Evolutionary conservation across 2,329 filamentous ascomycete genomes (phyloP), one percentile per base, ranked within the genome.

Genomic region (Penicillium sp.): DNA sequence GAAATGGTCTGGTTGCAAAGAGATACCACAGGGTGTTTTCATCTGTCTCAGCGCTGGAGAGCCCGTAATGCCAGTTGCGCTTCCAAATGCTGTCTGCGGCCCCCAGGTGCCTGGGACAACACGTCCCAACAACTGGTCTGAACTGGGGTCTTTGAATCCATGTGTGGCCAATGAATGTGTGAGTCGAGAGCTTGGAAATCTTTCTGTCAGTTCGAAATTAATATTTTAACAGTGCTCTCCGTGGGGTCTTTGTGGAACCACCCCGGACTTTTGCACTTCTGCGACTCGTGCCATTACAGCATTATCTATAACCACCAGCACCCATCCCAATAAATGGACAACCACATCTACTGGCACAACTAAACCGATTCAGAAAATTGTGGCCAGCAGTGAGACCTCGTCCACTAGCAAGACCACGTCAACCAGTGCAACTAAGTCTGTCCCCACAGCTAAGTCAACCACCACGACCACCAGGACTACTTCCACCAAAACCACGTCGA

Each of bases 31-130:
- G 17, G 63, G 64, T 1, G 42, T 48, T 3, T 61, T 57, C 6
- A 71, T 75, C 6, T 77, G 73, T 45, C 48, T 75, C 0, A 72
- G 69, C 51, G 47, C 55, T 0, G 73, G 73, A 2, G 54, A 51
- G 6, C 65, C 73, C 3, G 68, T 71, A 1, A 66, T 75, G 60
- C 74, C 74, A 5, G 62, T 67, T 0, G 48, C 62, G 0, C 55
- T 72, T 8, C 34, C 61, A 2, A 69, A 72, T 44, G 69, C 70
- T 7, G 54, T 69, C 1, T 77, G 77, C 58, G 75, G 77, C 0
- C 77, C 76, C 1, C 64, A 70, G 40, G 65, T 70, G 1, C 67
- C 68, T 3, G 70, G 71, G 2, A 75, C 73, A 0, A 45, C 57
- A 13, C 42, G 56, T 8, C 68, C 72, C 0, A 17, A 59, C 0